These are phyloP conservation scores for Piper betle DNA, from an alignment of 164 flowering plant genomes.

Conservation along the genomic window DNA sequence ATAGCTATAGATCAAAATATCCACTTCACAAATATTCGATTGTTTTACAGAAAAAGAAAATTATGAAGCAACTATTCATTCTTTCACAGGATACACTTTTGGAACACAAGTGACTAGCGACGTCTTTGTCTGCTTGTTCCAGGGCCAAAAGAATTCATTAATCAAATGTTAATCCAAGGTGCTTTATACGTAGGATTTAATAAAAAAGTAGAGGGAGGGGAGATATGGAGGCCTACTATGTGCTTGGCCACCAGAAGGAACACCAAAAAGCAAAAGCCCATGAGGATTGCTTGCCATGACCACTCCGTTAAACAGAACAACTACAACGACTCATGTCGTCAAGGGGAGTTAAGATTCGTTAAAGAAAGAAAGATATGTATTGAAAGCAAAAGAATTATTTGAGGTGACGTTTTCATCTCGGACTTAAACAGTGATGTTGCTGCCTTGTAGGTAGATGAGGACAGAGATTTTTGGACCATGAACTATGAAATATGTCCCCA, in stretches of 20 bases:
- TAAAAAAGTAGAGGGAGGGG: background rate
- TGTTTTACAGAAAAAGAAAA: too few species aligned
- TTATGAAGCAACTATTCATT: too few species aligned
- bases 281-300: constrained; percentile 92
- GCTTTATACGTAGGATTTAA: background rate
- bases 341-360: background rate
- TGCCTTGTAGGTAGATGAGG: background rate
- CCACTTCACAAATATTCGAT: too few species aligned
- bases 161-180: too few species aligned
- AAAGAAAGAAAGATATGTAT: background rate
- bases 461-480: too few species aligned
- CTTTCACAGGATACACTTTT: too few species aligned
- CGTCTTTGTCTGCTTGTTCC: too few species aligned
- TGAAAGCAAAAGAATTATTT: background rate
- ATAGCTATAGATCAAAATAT: too few species aligned
- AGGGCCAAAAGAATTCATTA: too few species aligned
- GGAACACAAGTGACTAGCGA: too few species aligned
- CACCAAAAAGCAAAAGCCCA: constrained; percentile 73
- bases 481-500: too few species aligned
- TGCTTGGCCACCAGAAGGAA: constrained; percentile 61
- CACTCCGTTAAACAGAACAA: constrained; percentile 43
- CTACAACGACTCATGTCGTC: background rate
- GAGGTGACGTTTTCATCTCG: background rate
- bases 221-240: constrained; percentile 11
- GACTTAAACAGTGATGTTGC: background rate